Evolutionary conservation across 2,329 filamentous ascomycete genomes (phyloP).

Genomic region (Colletotrichum sp.): DNA sequence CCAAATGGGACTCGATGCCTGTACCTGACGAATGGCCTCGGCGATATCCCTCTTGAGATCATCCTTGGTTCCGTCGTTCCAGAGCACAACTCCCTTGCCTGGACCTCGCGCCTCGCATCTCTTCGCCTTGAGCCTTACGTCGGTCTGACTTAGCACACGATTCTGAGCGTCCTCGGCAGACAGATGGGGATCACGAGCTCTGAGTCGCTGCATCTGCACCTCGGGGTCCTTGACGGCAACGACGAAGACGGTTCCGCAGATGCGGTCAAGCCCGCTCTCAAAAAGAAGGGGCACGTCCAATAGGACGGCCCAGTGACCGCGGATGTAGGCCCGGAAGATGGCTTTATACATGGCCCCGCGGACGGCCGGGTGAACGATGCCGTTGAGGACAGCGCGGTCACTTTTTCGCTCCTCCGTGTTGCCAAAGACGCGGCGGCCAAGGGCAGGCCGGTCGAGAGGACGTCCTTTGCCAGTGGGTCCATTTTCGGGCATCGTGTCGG

Average conservation of each 20-base stretch:
- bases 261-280: constrained; percentile 82
- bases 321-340: constrained; percentile 75
- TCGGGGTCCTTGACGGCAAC: constrained; percentile 82
- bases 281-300: constrained; percentile 93
- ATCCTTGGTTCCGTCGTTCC: constrained; percentile 83
- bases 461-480: constrained; percentile 68
- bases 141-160: constrained; percentile 83
- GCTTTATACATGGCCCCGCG: constrained; percentile 79
- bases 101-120: constrained; percentile 70
- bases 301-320: constrained; percentile 86
- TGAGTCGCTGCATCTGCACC: constrained; percentile 82
- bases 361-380: constrained; percentile 92
- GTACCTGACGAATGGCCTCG: constrained; percentile 68
- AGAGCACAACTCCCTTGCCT: constrained; percentile 79
- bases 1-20: constrained; percentile 72
- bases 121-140: constrained; percentile 82
- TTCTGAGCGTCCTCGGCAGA: constrained; percentile 87
- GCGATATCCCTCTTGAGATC: constrained; percentile 72
- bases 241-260: constrained; percentile 86
- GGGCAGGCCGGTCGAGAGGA: constrained; percentile 83
- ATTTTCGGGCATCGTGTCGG: constrained; percentile 54
- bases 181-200: constrained; percentile 77
- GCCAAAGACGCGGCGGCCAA: constrained; percentile 88
- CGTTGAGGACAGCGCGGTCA: constrained; percentile 81
- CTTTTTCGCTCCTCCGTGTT: constrained; percentile 70